Percentiles rank a stretch among this genome's conserved stretches.
phyloP scores from a whole-genome alignment of 495 filamentous ascomycete species.

The Aspergillus olivimuriae region DNA sequence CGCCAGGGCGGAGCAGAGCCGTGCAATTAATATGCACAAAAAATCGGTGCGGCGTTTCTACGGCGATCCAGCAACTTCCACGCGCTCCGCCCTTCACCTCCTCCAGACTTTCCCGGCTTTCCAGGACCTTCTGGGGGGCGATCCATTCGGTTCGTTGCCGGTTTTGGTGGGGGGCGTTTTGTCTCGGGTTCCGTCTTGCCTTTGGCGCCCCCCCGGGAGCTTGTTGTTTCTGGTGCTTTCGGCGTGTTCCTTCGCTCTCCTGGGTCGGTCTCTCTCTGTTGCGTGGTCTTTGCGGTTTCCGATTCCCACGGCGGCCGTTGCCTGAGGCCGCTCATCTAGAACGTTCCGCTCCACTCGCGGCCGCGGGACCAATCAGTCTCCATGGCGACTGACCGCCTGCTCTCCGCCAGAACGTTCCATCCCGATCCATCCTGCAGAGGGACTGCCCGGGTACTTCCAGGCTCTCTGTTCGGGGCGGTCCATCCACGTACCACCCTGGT shows the following conservation, averaged over 20 bases:
- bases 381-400: not conserved
- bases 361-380: slow-evolving; percentile 12
- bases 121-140: no score
- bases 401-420: slow-evolving; percentile 10
- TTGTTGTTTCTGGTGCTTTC: no score
- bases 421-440: not conserved
- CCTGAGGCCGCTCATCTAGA: slow-evolving; percentile 22
- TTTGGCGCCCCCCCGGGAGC: no score
- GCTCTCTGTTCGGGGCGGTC: no score
- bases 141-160: no score
- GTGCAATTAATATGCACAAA: slow-evolving; percentile 30
- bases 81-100: slow-evolving; percentile 22
- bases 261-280: no score
- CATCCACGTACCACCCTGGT: not conserved
- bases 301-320: not conserved
- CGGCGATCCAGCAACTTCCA: slow-evolving; percentile 44
- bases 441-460: no score
- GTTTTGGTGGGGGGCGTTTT: no score
- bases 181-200: no score
- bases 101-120: slow-evolving; percentile 2
- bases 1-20: slow-evolving; percentile 12
- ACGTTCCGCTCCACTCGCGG: slow-evolving; percentile 23
- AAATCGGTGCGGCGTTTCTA: slow-evolving; percentile 34
- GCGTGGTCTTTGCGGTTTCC: not conserved
- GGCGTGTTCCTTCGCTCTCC: no score